Conservation (phyloP, 257 asterid genomes). For the Handroanthus guayacan region DNA sequence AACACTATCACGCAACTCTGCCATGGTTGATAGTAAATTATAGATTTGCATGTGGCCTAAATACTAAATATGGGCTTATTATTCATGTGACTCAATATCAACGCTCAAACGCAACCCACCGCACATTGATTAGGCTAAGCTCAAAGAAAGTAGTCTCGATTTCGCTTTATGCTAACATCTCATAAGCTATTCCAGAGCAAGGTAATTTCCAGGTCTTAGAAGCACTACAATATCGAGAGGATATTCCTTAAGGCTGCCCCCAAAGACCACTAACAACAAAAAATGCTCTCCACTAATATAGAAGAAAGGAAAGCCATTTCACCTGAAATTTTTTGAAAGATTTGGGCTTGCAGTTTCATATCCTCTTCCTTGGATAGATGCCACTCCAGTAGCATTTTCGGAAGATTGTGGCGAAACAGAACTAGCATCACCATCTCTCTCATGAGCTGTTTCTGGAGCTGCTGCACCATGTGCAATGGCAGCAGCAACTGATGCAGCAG, state of each 20-base stretch:
- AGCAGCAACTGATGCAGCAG: conserved; percentile 98
- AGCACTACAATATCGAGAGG: neutral
- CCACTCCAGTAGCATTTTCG: conserved; percentile 47
- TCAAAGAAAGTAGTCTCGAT: conserved; percentile 5
- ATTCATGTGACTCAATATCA: neutral
- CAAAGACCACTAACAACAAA: conserved; percentile 1
- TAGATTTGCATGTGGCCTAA: neutral
- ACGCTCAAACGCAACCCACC: neutral
- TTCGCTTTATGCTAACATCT: conserved; percentile 18
- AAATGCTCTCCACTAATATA: conserved; percentile 18
- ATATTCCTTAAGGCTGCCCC: conserved; percentile 5
- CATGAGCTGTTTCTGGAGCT: conserved; percentile 72
- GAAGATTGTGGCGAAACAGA: conserved; percentile 61
- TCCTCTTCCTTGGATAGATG: conserved; percentile 66
- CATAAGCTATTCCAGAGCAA: conserved; percentile 17
- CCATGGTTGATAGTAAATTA: conserved; percentile 4
- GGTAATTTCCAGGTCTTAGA: conserved; percentile 22
- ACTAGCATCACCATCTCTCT: conserved; percentile 55
- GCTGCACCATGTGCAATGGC: conserved; percentile 96
- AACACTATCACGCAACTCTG: conserved; percentile 25
- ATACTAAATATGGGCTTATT: neutral
- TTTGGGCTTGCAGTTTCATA: conserved; percentile 65
- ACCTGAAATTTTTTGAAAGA: conserved; percentile 87
- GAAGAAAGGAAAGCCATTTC: conserved; percentile 36
- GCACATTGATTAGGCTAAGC: neutral